These are phyloP conservation scores for Cryomyces antarcticus DNA, from an alignment of 495 filamentous ascomycete genomes.

Conservation along the genomic window DNA sequence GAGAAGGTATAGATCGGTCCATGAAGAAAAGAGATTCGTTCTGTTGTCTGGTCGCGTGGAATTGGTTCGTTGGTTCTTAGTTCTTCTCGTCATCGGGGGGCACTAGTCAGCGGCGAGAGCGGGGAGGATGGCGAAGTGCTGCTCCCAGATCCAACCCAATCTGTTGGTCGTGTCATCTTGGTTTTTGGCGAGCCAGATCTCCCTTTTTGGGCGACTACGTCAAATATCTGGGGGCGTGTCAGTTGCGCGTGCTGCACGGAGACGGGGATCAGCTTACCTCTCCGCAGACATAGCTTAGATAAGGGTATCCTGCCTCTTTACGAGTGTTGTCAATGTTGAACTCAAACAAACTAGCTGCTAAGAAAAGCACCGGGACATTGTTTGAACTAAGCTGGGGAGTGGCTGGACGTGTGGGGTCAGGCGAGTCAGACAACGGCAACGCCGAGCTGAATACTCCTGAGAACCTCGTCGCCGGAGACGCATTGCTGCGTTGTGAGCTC, in stretches of 20 bases:
- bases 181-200: conserved; percentile 93
- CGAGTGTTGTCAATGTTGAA: conserved; percentile 90
- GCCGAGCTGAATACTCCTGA: conserved; percentile 17
- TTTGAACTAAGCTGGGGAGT: conserved; percentile 4
- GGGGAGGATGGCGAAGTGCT: conserved; percentile 41
- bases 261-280: conserved; percentile 33
- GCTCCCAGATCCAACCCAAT: conserved; percentile 98
- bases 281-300: conserved; percentile 82
- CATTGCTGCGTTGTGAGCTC: not conserved
- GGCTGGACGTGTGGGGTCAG: not conserved
- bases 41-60: no score
- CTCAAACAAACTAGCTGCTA: conserved; percentile 84
- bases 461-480: conserved; percentile 3
- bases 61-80: no score
- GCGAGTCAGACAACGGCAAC: conserved; percentile 13
- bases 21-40: no score
- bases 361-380: conserved; percentile 42
- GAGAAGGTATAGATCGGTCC: no score
- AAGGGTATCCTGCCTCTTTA: conserved; percentile 84
- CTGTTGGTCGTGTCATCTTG: conserved; percentile 63
- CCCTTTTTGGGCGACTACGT: conserved; percentile 69
- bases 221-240: conserved; percentile 24
- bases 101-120: no score
- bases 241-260: conserved; percentile 1
- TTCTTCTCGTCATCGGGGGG: no score